phyloP scores from a whole-genome alignment of 108 stramenopile species.

The Fragilariopsis cylindrus region DNA sequence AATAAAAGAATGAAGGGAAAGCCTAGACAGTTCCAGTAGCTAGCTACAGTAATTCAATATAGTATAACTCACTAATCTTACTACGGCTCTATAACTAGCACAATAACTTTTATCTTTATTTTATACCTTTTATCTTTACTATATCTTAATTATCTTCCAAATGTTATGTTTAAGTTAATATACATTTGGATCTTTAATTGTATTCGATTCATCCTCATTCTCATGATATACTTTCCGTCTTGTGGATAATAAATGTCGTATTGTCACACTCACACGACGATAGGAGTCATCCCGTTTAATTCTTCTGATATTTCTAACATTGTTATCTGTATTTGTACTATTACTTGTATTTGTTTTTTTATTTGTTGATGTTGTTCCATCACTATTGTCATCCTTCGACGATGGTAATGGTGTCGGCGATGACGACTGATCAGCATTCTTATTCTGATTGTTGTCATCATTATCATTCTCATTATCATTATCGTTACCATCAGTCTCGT shows the following conservation, averaged over 20 bases:
- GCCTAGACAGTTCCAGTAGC: no score
- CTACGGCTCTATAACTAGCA: no score
- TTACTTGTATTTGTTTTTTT: background rate
- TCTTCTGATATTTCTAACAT: background rate
- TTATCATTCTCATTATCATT: background rate
- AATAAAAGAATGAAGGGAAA: no score
- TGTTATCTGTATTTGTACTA: no score
- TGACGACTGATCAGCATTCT: background rate
- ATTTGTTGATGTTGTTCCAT: background rate
- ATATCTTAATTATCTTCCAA: no score
- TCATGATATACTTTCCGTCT: constrained; percentile 11
- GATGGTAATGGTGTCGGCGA: background rate
- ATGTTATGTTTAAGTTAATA: background rate
- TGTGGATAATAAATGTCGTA: constrained; percentile 22
- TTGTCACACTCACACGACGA: constrained; percentile 28
- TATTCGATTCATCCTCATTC: constrained; percentile 10
- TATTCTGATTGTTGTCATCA: no score
- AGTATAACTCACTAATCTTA: no score
- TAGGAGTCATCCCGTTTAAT: constrained; percentile 22
- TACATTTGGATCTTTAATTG: constrained; percentile 13
- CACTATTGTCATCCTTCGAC: no score
- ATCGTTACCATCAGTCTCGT: background rate
- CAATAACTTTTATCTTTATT: no score
- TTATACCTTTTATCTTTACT: no score
- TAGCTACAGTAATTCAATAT: no score